phyloP scores from a whole-genome alignment of 2,329 filamentous ascomycete genomes.

The Cercospora beticola region DNA sequence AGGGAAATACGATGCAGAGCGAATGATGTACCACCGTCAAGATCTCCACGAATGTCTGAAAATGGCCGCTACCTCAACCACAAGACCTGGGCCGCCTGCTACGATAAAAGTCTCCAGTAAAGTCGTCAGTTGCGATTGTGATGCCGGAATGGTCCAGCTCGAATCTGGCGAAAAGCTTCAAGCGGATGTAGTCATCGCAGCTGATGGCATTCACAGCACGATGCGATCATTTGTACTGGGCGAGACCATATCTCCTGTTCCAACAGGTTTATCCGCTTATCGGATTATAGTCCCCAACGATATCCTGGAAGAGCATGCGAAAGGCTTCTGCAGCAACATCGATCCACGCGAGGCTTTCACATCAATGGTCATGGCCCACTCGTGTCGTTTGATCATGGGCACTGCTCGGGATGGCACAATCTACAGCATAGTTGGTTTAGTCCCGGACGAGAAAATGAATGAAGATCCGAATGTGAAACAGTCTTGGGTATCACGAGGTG shows the following conservation, averaged over 20 bases:
- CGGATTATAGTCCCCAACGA: slow-evolving; percentile 38
- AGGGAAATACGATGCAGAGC: slow-evolving; percentile 41
- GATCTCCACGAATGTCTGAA: slow-evolving; percentile 42
- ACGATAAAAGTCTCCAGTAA: slow-evolving; percentile 31
- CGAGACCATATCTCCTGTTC: slow-evolving; percentile 28
- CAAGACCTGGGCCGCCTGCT: slow-evolving; percentile 30
- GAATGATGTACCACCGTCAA: slow-evolving; percentile 46
- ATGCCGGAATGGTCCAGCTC: slow-evolving; percentile 36
- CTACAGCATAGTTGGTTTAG: slow-evolving; percentile 45
- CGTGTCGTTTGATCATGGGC: slow-evolving; percentile 45
- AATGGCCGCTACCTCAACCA: slow-evolving; percentile 28
- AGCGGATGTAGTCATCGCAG: slow-evolving; percentile 41
- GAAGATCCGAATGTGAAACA: slow-evolving; percentile 40
- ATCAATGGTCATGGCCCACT: slow-evolving; percentile 49
- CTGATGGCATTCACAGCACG: slow-evolving; percentile 40
- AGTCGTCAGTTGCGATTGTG: slow-evolving; percentile 31
- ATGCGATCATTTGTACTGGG: slow-evolving; percentile 31
- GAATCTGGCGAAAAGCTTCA: slow-evolving; percentile 35
- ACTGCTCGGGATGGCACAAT: slow-evolving; percentile 45
- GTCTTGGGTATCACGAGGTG: slow-evolving; percentile 45
- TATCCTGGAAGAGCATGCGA: slow-evolving; percentile 22
- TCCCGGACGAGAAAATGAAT: slow-evolving; percentile 47
- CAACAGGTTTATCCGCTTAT: slow-evolving; percentile 44
- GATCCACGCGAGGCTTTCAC: slow-evolving; percentile 44
- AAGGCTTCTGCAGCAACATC: slow-evolving; percentile 29